These are phyloP conservation scores for Ceriops tagal DNA, from an alignment of 345 rosid species.

Conservation along the genomic window DNA sequence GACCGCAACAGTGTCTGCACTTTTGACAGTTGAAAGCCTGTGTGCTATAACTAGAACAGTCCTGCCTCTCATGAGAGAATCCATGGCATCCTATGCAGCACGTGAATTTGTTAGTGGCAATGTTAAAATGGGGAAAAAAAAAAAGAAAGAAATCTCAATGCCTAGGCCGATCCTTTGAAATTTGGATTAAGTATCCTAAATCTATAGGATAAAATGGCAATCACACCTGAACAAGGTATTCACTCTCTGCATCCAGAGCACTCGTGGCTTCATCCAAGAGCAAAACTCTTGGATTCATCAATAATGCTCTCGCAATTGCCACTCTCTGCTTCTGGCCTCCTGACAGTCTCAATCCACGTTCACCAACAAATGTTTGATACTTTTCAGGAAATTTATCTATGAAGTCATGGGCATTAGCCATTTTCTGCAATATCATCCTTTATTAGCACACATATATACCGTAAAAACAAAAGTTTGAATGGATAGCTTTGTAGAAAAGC, in stretches of 20 bases:
- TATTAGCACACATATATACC: neutral
- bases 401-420: constrained; percentile 95
- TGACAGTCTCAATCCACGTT: constrained; percentile 86
- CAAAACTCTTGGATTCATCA: constrained; percentile 80
- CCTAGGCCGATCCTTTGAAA: neutral
- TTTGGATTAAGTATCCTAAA: no score
- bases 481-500: neutral
- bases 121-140: neutral
- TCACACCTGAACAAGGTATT: constrained; percentile 85
- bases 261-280: constrained; percentile 96
- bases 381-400: constrained; percentile 74
- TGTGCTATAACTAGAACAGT: constrained; percentile 96
- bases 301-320: constrained; percentile 85
- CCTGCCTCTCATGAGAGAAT: constrained; percentile 86
- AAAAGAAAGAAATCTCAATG: neutral
- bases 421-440: constrained; percentile 52
- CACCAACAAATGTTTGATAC: constrained; percentile 73
- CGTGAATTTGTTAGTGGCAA: neutral
- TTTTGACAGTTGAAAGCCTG: constrained; percentile 81
- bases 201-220: neutral
- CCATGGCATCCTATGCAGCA: constrained; percentile 79
- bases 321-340: constrained; percentile 95
- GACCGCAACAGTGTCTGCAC: constrained; percentile 81
- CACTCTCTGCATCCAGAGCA: constrained; percentile 94
- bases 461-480: neutral